Evolutionary conservation across 2,329 filamentous ascomycete genomes (phyloP).

Genomic region (Aspergillus brasiliensis): DNA sequence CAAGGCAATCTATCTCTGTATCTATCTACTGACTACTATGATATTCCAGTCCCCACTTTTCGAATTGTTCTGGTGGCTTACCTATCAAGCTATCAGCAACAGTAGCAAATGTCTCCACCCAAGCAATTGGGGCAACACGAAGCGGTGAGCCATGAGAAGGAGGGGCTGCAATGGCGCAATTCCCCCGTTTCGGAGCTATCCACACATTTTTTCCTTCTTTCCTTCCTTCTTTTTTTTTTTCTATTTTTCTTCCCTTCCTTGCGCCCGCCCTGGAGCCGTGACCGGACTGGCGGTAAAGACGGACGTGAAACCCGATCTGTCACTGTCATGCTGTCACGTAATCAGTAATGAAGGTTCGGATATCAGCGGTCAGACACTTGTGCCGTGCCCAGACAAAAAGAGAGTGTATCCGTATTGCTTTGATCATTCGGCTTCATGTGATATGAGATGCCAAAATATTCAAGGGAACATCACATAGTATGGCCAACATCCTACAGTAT

Average conservation of each 20-base stretch:
- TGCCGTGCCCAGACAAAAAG: neutral
- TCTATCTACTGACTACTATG: no score
- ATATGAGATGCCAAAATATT: no score
- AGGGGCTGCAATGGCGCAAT: constrained; percentile 5
- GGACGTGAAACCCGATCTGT: neutral
- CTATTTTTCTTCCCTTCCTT: no score
- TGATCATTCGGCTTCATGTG: no score
- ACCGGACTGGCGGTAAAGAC: neutral
- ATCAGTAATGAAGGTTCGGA: neutral
- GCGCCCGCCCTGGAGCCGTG: neutral
- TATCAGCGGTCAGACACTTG: neutral
- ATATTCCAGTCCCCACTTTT: neutral
- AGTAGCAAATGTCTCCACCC: neutral
- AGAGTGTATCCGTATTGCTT: neutral
- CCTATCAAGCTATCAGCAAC: neutral
- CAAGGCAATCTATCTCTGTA: neutral
- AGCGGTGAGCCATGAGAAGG: constrained; percentile 8
- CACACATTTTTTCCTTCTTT: neutral
- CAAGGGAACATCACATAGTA: no score
- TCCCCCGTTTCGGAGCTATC: neutral
- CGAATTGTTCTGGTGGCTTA: neutral
- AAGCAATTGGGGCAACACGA: neutral
- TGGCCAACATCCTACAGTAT: no score
- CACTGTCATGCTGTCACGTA: neutral
- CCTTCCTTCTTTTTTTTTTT: neutral